Conservation (phyloP, 306 rosid genomes). For the Casuarina cunninghamiana region DNA sequence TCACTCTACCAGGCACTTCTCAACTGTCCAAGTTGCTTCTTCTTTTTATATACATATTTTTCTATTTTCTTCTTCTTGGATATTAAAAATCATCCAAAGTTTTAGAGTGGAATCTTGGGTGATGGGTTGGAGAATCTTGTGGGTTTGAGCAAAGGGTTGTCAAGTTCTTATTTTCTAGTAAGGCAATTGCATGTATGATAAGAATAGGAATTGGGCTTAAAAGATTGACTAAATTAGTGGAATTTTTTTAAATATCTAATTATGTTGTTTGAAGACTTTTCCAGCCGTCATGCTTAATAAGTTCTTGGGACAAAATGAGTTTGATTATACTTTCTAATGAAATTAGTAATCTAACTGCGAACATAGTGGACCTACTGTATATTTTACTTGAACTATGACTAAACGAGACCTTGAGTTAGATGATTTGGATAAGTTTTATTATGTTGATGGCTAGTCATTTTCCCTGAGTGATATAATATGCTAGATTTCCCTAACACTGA, state of each 20-base stretch:
- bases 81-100: not conserved
- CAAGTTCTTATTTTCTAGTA: not conserved
- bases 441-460: not conserved
- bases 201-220: not conserved
- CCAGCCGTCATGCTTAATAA: not conserved
- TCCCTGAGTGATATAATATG: no score
- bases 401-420: not conserved
- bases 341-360: not conserved
- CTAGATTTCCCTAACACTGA: no score
- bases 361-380: not conserved
- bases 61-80: not conserved
- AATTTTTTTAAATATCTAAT: not conserved
- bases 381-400: not conserved
- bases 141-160: not conserved
- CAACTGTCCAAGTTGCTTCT: slow-evolving; percentile 46
- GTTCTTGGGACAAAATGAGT: not conserved
- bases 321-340: not conserved
- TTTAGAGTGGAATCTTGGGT: not conserved
- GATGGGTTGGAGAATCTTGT: not conserved
- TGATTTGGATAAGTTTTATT: not conserved
- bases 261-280: not conserved
- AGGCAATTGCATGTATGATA: not conserved
- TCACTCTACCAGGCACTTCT: slow-evolving; percentile 53
- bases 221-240: not conserved
- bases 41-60: not conserved